These are phyloP conservation scores for Punctularia strigosozonata DNA, from an alignment of 768 basidiomycete species.

Conservation along the genomic window DNA sequence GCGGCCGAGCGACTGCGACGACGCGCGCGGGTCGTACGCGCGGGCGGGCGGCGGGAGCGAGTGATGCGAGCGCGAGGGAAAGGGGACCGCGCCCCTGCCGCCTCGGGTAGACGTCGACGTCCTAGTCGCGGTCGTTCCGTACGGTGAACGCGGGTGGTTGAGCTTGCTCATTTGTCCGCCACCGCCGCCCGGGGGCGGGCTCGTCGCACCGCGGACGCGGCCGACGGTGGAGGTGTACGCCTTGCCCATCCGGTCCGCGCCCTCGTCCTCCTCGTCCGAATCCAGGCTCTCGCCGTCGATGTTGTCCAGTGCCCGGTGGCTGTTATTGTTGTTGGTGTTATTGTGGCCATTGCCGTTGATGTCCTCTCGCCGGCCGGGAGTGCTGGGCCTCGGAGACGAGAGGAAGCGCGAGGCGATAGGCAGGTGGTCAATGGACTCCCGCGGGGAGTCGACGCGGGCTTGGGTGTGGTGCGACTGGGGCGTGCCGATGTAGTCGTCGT, in stretches of 20 bases:
- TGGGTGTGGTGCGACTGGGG: too few species aligned
- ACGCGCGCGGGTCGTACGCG: constrained; percentile 37
- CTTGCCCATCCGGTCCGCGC: constrained; percentile 39
- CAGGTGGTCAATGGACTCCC: constrained; percentile 62
- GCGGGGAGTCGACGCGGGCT: constrained; percentile 47
- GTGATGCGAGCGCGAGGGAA: constrained; percentile 71
- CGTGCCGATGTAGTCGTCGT: constrained; percentile 66
- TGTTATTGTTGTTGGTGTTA: too few species aligned
- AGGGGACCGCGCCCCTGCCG: constrained; percentile 45
- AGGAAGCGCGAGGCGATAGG: constrained; percentile 91
- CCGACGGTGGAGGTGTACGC: constrained; percentile 20
- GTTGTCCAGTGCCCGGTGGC: too few species aligned
- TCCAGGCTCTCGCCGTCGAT: constrained; percentile 68
- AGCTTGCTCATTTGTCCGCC: constrained; percentile 32
- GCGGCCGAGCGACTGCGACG: constrained; percentile 67
- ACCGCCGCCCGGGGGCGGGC: constrained; percentile 13
- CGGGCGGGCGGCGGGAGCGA: constrained; percentile 62
- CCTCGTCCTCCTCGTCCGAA: constrained; percentile 59
- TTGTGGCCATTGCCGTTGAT: constrained; percentile 42
- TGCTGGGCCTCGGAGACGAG: constrained; percentile 40
- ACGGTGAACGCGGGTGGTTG: constrained; percentile 69
- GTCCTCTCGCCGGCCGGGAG: constrained; percentile 28
- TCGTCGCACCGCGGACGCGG: too few species aligned
- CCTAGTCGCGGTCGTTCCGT: constrained; percentile 38
- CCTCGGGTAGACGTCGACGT: constrained; percentile 28